Evolutionary conservation across 1,284 basidiomycete genomes (phyloP).

Genomic region (Microstroma glucosiphilum): DNA sequence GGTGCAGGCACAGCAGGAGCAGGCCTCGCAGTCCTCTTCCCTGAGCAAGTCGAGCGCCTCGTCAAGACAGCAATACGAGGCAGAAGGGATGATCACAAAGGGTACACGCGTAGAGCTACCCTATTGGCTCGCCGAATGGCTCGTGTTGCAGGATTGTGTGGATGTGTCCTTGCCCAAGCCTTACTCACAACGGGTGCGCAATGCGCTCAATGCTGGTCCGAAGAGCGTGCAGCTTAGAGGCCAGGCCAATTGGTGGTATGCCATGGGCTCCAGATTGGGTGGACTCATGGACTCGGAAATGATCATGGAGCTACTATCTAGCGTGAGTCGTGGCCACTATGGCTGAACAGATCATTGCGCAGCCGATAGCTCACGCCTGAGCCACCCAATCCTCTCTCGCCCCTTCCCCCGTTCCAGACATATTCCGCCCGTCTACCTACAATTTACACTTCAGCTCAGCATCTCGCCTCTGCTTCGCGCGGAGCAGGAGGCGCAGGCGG

Average conservation of each 20-base stretch:
- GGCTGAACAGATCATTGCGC: background rate
- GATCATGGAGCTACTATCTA: background rate
- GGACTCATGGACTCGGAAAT: slow-evolving; percentile 3
- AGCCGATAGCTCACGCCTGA: background rate
- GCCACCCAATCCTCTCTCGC: background rate
- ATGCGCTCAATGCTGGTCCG: slow-evolving; percentile 41
- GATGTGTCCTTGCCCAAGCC: slow-evolving; percentile 39
- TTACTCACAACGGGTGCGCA: slow-evolving; percentile 36
- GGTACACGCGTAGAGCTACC: slow-evolving; percentile 39
- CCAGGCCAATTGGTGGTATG: slow-evolving; percentile 45
- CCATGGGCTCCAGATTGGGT: slow-evolving; percentile 39
- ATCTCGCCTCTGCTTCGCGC: slow-evolving; percentile 19
- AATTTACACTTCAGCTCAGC: slow-evolving; percentile 42
- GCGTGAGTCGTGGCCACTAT: background rate
- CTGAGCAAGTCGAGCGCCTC: background rate
- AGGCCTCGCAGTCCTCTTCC: background rate
- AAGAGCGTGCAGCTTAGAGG: slow-evolving; percentile 37
- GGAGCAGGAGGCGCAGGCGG: no score
- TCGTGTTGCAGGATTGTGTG: slow-evolving; percentile 43
- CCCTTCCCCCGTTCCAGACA: slow-evolving; percentile 17
- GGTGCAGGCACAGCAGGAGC: background rate
- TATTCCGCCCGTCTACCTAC: slow-evolving; percentile 33
- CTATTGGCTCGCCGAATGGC: slow-evolving; percentile 46
- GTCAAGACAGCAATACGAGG: slow-evolving; percentile 7
- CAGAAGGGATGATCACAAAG: background rate